Percentiles rank a stretch among this genome's conserved stretches.
These are phyloP conservation scores for Plasmodium billcollinsi DNA, from an alignment of 169 alveolate species.

Conservation along the genomic window DNA sequence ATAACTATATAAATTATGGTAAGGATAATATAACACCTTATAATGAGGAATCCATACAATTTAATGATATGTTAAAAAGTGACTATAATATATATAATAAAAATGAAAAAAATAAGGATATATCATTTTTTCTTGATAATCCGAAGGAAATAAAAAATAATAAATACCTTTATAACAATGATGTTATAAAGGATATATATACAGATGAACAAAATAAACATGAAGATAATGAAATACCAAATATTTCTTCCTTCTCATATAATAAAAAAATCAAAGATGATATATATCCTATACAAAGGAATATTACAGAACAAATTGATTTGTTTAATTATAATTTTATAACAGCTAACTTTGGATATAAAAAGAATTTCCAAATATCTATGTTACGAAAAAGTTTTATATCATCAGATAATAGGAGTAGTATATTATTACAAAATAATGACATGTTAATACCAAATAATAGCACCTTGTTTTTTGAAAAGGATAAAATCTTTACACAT, in stretches of 20 bases:
- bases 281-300: not conserved
- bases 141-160: too few relatives aligned
- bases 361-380: conserved; percentile 15
- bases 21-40: not conserved
- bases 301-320: conserved; percentile 13
- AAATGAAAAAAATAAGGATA: too few relatives aligned
- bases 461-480: too few relatives aligned
- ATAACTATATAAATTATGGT: too few relatives aligned
- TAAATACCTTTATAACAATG: too few relatives aligned
- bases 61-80: not conserved
- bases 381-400: not conserved
- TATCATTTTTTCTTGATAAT: too few relatives aligned
- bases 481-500: too few relatives aligned
- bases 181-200: too few relatives aligned
- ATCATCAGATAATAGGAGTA: not conserved
- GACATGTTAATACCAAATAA: too few relatives aligned
- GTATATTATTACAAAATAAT: too few relatives aligned
- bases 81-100: not conserved
- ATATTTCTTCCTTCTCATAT: not conserved
- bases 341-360: conserved; percentile 27
- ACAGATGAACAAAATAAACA: too few relatives aligned
- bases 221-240: too few relatives aligned
- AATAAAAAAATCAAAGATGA: conserved; percentile 4
- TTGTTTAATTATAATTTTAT: conserved; percentile 14
- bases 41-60: not conserved